Conservation (phyloP, 2,329 filamentous ascomycete species). For the Dendryphion nanum region DNA sequence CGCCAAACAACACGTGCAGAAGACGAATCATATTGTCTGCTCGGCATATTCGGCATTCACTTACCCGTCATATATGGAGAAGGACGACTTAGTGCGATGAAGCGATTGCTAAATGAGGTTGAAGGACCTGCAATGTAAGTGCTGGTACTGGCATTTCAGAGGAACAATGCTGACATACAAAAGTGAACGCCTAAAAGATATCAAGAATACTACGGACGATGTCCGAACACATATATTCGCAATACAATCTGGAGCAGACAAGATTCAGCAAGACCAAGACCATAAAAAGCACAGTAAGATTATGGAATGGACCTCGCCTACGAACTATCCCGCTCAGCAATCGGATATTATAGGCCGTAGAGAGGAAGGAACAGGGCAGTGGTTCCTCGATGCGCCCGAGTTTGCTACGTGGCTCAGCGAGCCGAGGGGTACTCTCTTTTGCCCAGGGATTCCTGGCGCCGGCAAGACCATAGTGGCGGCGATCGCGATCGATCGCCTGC, state of each 20-base stretch:
- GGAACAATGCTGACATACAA: constrained; percentile 8
- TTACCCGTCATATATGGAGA: neutral
- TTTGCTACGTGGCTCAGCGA: constrained; percentile 10
- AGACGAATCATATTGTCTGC: neutral
- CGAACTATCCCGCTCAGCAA: constrained; percentile 14
- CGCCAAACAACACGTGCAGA: neutral
- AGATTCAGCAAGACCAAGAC: neutral
- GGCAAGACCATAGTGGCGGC: constrained; percentile 29
- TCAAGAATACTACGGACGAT: constrained; percentile 5
- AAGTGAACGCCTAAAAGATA: constrained; percentile 14
- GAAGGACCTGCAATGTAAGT: no score
- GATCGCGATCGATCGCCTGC: constrained; percentile 14
- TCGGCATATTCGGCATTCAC: neutral
- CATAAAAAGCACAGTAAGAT: constrained; percentile 5
- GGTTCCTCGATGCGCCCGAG: constrained; percentile 14
- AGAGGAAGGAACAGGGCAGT: constrained; percentile 17
- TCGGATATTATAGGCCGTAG: constrained; percentile 10
- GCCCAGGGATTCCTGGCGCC: constrained; percentile 24
- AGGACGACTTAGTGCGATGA: neutral
- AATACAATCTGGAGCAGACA: constrained; percentile 5
- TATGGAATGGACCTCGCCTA: constrained; percentile 13
- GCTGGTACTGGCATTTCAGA: no score
- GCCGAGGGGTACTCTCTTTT: constrained; percentile 17
- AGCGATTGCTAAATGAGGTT: neutral
- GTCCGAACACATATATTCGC: constrained; percentile 4